Evolutionary conservation across 495 filamentous ascomycete species (phyloP), one percentile per base, ranked within the genome.

Genomic region (Penicillium argentinense): DNA sequence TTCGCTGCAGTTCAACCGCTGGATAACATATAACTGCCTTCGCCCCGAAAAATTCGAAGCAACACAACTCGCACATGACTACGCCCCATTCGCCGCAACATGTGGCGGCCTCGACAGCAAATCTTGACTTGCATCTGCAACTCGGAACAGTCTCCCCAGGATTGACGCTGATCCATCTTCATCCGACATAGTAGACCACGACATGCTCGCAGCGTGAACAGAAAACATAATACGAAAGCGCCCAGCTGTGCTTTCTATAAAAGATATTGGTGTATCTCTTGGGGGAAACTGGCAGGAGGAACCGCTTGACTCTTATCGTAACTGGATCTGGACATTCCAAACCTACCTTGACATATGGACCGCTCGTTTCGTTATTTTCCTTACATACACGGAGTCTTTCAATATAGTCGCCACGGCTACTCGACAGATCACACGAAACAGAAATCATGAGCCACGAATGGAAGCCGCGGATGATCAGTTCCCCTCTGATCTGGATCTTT

Each of bases 1-100:
- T 12, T 34, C n/a, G n/a, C n/a, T n/a, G n/a, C n/a, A 76, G 72
- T 67, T 72, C 44, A 47, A 64, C 19, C 67, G 69, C 8, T 76
- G 72, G 72, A 62, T 73, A 9, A 62, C 45, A 19, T 73, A 73
- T 42, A 57, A 65, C 37, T 29, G 42, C 12, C 36, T 40, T 7
- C 55, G 33, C 7, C 17, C 33, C 3, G 9, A 38, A 4, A 54
- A 26, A 13, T 75, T 75, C 39, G 51, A 57, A 4, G 47, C 54
- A 3, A 74, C 71, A 7, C 38, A 41, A 9, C 60, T 64, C 16
- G 65, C 68, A 26, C 28, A 41, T 13, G 53, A 54, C 11, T 57
- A 63, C 25, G 60, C 66, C 11, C 27, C 45, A 9, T 39, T 59
- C 8, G 61, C 64, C 8, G 50, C 56, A 41, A 17, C 34, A 8